phyloP scores from a whole-genome alignment of 441 rosid species.

The Pelargonium australe region DNA sequence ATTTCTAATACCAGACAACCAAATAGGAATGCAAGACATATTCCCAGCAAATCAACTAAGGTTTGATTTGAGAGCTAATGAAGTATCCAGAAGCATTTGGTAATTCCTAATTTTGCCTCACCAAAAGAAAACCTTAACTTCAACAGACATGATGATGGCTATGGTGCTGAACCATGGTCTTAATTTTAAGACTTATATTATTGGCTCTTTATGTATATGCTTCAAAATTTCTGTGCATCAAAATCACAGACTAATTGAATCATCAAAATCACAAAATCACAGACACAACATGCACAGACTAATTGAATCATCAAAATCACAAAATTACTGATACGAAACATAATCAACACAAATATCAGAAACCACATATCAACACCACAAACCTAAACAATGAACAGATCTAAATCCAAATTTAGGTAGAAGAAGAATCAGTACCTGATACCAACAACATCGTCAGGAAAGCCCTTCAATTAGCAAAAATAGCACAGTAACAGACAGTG shows the following conservation, averaged over 20 bases:
- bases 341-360: too few species aligned
- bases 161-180: neutral
- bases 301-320: too few species aligned
- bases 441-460: constrained; percentile 58
- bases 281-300: too few species aligned
- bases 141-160: neutral
- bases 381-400: neutral
- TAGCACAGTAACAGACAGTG: too few species aligned
- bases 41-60: neutral
- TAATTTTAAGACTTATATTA: neutral
- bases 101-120: neutral
- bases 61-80: neutral
- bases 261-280: too few species aligned
- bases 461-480: constrained; percentile 44
- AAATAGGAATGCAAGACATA: neutral
- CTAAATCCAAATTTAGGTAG: neutral
- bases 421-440: constrained; percentile 12
- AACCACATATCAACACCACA: neutral
- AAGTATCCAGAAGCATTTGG: neutral
- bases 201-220: neutral
- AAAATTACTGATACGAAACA: too few species aligned
- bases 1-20: neutral
- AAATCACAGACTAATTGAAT: too few species aligned
- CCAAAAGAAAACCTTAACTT: neutral
- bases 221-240: neutral